Conservation (phyloP, 2,329 filamentous ascomycete genomes). For the Metarhizium rileyi region DNA sequence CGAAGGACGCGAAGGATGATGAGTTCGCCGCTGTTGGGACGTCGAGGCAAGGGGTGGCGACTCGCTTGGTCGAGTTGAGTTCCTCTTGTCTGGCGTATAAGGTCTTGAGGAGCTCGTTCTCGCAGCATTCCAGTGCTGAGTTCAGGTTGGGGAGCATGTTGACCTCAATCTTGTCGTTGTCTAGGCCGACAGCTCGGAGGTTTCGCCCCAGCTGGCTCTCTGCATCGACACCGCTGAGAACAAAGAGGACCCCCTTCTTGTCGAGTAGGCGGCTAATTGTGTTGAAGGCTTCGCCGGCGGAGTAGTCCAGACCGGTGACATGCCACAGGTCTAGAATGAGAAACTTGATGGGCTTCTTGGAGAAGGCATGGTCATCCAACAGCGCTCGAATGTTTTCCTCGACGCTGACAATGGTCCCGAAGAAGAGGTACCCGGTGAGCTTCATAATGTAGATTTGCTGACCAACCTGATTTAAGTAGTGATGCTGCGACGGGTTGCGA, state of each 20-base stretch:
- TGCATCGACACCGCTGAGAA: conserved; percentile 73
- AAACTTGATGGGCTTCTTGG: conserved; percentile 71
- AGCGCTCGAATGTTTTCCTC: conserved; percentile 78
- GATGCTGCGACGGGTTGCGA: conserved; percentile 78
- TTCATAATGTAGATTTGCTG: conserved; percentile 87
- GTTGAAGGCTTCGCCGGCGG: conserved; percentile 88
- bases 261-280: conserved; percentile 78
- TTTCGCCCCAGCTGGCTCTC: conserved; percentile 67
- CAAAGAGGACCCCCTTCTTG: conserved; percentile 67
- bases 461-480: conserved; percentile 77
- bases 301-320: conserved; percentile 91
- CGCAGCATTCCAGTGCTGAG: conserved; percentile 84
- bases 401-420: conserved; percentile 92
- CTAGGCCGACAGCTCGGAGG: conserved; percentile 75
- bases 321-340: conserved; percentile 81
- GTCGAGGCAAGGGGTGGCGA: conserved; percentile 35
- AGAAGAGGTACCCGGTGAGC: conserved; percentile 91
- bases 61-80: conserved; percentile 34
- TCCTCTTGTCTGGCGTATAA: conserved; percentile 64
- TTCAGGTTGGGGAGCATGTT: conserved; percentile 83
- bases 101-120: conserved; percentile 83
- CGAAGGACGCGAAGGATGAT: conserved; percentile 24
- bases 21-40: conserved; percentile 31
- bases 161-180: conserved; percentile 61
- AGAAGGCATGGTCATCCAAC: conserved; percentile 74